phyloP scores from a whole-genome alignment of 208 protist species.

The Trypanosoma boissoni region DNA sequence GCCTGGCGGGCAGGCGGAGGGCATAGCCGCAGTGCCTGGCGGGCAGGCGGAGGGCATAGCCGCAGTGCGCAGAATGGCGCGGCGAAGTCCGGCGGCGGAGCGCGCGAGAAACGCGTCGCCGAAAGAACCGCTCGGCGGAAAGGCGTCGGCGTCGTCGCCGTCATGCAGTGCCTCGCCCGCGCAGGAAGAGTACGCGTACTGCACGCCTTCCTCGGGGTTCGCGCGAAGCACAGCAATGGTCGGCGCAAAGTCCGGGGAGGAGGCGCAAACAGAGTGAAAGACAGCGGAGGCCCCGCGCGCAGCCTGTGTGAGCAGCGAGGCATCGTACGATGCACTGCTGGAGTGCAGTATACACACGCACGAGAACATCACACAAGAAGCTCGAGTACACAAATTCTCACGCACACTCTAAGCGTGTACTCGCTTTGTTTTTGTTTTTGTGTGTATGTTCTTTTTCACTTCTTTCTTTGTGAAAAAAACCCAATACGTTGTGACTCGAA shows the following conservation, averaged over 20 bases:
- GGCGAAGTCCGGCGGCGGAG: not conserved
- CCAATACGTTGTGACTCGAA: too few species aligned
- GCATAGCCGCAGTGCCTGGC: too few species aligned
- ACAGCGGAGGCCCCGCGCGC: constrained; percentile 44
- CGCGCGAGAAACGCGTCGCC: not conserved
- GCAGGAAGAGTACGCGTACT: constrained; percentile 58
- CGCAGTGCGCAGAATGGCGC: not conserved
- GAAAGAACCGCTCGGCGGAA: constrained; percentile 2
- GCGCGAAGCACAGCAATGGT: constrained; percentile 59
- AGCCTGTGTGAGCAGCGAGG: constrained; percentile 46
- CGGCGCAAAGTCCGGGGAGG: constrained; percentile 61
- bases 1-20: too few species aligned
- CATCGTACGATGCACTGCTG: constrained; percentile 33
- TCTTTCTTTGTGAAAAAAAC: too few species aligned
- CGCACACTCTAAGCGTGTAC: too few species aligned
- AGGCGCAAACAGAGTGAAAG: constrained; percentile 31
- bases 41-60: too few species aligned
- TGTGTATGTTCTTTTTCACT: too few species aligned
- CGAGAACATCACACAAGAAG: too few species aligned
- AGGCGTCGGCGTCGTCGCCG: constrained; percentile 20
- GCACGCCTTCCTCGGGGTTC: constrained; percentile 46
- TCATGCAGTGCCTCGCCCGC: constrained; percentile 52
- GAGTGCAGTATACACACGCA: constrained; percentile 76
- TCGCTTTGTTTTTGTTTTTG: too few species aligned
- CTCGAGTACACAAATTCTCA: too few species aligned